Base-by-base conservation (phyloP, 2,329 filamentous ascomycete species). In the Diplodia scrobiculata region DNA sequence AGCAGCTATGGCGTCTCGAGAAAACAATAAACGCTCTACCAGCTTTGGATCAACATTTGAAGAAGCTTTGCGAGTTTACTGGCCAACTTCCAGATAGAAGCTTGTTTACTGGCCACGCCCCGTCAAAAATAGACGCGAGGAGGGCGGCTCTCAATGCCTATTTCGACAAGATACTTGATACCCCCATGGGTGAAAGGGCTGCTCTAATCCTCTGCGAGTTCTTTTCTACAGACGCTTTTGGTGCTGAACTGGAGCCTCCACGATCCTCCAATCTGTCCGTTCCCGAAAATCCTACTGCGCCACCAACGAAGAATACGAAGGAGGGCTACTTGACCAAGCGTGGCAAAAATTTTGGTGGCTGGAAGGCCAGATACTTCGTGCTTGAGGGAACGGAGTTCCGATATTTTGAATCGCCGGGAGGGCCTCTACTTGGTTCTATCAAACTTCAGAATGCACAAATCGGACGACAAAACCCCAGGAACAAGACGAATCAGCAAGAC, bases 331-430 rank as follows among this genome's bases (percentile, higher is more conserved):
- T 99, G 59, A 98, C 95, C 1, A 99, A 99, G 81, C 87, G 91
- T 71, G 95, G 95, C 58, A 99, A 99, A 83, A 98, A 98, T 73
- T 99, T 99, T 79, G 95, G 95, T 62, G 95, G 95, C 58, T 99
- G 95, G 95, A 99, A 99, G 79, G 93, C 92, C 11, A 81, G 88
- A 66, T 90, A 87, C 72, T 91, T 91, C 72, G 83, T 89, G 14
- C 80, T 91, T 3, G 86, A 91, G 71, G 88, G 87, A 10, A 85
- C 89, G 5, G 83, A 89, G 66, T 80, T 99, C 72, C 92, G 90
- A 72, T 99, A 99, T 76, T 98, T 91, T 72, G 95, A 99, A 78
- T 87, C 90, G 1, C 92, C 92, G 2, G 93, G 94, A 58, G 95
- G 95, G 52, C 88, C 92, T 17, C 92, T 97, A 75, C 81, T 98